Percentiles rank a stretch among this genome's conserved stretches.
Evolutionary conservation across 2,329 filamentous ascomycete genomes (phyloP).

Genomic region (Kalmusia sp.): DNA sequence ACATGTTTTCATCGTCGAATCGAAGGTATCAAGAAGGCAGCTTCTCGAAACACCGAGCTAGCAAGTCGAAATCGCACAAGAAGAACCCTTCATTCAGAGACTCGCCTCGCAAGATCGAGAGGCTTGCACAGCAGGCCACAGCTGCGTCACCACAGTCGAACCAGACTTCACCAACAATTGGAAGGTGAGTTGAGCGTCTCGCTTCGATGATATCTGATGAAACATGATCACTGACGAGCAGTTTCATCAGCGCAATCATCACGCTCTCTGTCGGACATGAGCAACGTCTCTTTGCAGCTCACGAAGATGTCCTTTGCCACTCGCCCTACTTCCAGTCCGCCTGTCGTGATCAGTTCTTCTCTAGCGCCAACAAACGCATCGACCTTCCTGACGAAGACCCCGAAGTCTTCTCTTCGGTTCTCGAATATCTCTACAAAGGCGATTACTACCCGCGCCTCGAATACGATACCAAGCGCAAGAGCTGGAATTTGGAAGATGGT

Average conservation of each 20-base stretch:
- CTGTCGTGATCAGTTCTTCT: conserved; percentile 69
- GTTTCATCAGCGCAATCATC: conserved; percentile 64
- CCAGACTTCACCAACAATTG: conserved; percentile 44
- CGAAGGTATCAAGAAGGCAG: conserved; percentile 41
- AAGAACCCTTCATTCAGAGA: conserved; percentile 47
- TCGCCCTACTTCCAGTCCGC: conserved; percentile 80
- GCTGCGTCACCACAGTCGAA: conserved; percentile 42
- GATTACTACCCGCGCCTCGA: conserved; percentile 87
- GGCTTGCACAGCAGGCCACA: conserved; percentile 42
- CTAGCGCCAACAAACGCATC: conserved; percentile 71
- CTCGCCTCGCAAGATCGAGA: conserved; percentile 42
- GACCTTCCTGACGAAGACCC: conserved; percentile 84
- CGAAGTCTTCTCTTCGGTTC: conserved; percentile 86
- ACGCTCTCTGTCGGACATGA: conserved; percentile 82
- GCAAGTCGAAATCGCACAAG: conserved; percentile 47
- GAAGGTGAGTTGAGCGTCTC: conserved; percentile 36
- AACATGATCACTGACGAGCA: conserved; percentile 25
- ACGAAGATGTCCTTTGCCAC: conserved; percentile 80
- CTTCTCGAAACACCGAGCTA: conserved; percentile 49
- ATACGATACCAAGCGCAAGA: conserved; percentile 80
- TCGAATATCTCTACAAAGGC: conserved; percentile 93
- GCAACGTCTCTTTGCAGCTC: conserved; percentile 87
- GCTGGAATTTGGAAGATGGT: conserved; percentile 79
- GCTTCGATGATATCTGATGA: not conserved
- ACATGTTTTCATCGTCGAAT: conserved; percentile 44